These are phyloP conservation scores for Bruguiera gymnorhiza DNA, from an alignment of 345 rosid genomes.

Conservation along the genomic window DNA sequence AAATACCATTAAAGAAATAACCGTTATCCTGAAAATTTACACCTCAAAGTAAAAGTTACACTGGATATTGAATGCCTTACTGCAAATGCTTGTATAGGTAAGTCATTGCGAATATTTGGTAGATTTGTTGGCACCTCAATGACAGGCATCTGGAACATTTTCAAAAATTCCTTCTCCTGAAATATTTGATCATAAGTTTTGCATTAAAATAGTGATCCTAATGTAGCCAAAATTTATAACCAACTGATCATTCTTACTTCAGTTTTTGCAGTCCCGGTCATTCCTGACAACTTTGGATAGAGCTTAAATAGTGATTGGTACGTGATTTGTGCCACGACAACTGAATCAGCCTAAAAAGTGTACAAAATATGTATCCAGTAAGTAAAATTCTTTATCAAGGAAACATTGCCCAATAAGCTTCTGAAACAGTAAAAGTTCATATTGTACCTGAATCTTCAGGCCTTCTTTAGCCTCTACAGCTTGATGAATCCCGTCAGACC, in stretches of 20 bases:
- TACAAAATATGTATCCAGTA: slow-evolving; percentile 6
- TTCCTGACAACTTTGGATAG: slow-evolving; percentile 92
- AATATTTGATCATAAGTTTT: neutral
- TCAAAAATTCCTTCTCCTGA: slow-evolving; percentile 51
- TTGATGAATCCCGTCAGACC: slow-evolving; percentile 98
- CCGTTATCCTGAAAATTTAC: neutral
- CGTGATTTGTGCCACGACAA: slow-evolving; percentile 96
- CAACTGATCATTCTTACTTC: slow-evolving; percentile 49
- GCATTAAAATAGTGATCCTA: neutral
- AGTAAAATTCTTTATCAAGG: neutral
- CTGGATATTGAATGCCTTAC: slow-evolving; percentile 38
- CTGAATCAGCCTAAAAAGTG: slow-evolving; percentile 72
- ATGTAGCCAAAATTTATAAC: neutral
- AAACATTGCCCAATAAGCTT: slow-evolving; percentile 11
- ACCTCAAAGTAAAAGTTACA: neutral
- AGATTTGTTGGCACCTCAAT: slow-evolving; percentile 94
- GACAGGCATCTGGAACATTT: slow-evolving; percentile 88
- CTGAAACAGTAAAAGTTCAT: slow-evolving; percentile 17
- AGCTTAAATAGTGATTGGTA: slow-evolving; percentile 96
- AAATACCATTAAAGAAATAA: slow-evolving; percentile 4
- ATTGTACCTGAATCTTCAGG: slow-evolving; percentile 68
- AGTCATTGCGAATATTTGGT: slow-evolving; percentile 80
- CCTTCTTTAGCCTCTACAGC: slow-evolving; percentile 99
- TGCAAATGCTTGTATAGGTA: slow-evolving; percentile 93
- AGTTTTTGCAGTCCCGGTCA: slow-evolving; percentile 99